Evolutionary conservation across 345 rosid species (phyloP), one percentile per base, ranked within the genome.

Genomic region (Salix purpurea): DNA sequence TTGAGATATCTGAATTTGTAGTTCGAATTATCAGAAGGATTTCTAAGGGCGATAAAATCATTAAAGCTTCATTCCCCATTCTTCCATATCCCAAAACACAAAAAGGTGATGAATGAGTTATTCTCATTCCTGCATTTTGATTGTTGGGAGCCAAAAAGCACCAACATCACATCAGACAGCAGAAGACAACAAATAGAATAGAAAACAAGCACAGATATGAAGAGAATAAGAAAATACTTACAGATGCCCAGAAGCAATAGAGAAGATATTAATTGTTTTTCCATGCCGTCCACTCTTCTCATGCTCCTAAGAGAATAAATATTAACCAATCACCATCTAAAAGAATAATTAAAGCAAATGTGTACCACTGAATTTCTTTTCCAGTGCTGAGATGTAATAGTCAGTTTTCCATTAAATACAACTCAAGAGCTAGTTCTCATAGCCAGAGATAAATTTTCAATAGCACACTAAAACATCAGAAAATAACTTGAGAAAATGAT

Each of bases 161-260:
- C 65, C 1, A 21, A 21, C 24, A 60, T 60, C 26, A 60, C 24
- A 21, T 21, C 26, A 60, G 65, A 60, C 65, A 23, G 30, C 65
- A 23, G 65, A 21, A 60, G 65, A 6, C 65, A 60, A 60, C 28
- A 21, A 24, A 60, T 10, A 60, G 65, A 26, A 24, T 42, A 40
- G 48, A 74, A 42, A 4, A 24, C 4, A 10, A 56, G 14, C 32
- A 58, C 19, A 4, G 9, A 62, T 5, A 74, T 14, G 1, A 42
- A 67, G 56, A n/a, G 34, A 69, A 69, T 73, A 78, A 34, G 64
- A 3, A 36, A 71, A 73, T 16, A 79, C 97, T 96, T 90, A 96
- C 99, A 96, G 86, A 86, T 96, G 99, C 70, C 99, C 99, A 58
- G 99, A 96, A 81, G 99, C 99, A 70, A 96, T 83, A 69, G 99